Conservation (phyloP, 1,284 basidiomycete genomes). For the Bondarzewia mesenterica region DNA sequence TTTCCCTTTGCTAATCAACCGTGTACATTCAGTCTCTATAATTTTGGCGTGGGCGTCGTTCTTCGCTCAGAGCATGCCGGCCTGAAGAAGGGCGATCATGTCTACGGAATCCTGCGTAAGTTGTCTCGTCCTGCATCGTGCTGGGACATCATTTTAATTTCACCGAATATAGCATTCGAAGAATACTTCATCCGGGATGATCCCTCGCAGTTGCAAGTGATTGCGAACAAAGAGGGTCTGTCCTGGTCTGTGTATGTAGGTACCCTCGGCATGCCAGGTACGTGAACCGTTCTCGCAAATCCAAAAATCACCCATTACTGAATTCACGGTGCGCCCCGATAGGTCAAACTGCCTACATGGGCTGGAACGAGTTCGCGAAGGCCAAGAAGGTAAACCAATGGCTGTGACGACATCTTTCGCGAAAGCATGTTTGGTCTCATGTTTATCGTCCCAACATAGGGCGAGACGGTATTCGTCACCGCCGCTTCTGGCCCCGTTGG, state of each 20-base stretch:
- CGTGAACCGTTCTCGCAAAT: too few relatives aligned
- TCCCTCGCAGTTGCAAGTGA: not conserved
- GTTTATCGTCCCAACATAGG: slow-evolving; percentile 28
- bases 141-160: slow-evolving; percentile 1
- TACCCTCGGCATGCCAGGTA: slow-evolving; percentile 36
- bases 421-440: too few relatives aligned
- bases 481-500: slow-evolving; percentile 47
- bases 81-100: slow-evolving; percentile 21
- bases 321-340: too few relatives aligned
- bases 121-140: too few relatives aligned
- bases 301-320: too few relatives aligned
- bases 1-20: not conserved
- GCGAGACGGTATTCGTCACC: slow-evolving; percentile 47
- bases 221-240: slow-evolving; percentile 24
- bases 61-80: slow-evolving; percentile 22
- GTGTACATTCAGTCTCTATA: slow-evolving; percentile 10
- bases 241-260: slow-evolving; percentile 42
- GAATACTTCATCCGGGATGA: not conserved
- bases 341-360: slow-evolving; percentile 32
- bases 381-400: slow-evolving; percentile 28
- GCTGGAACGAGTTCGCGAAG: slow-evolving; percentile 25
- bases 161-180: slow-evolving; percentile 11
- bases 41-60: slow-evolving; percentile 19
- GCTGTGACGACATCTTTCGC: too few relatives aligned
- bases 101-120: slow-evolving; percentile 21